Conservation (phyloP, 2,329 filamentous ascomycete genomes). For the Apiospora kogelbergensis region DNA sequence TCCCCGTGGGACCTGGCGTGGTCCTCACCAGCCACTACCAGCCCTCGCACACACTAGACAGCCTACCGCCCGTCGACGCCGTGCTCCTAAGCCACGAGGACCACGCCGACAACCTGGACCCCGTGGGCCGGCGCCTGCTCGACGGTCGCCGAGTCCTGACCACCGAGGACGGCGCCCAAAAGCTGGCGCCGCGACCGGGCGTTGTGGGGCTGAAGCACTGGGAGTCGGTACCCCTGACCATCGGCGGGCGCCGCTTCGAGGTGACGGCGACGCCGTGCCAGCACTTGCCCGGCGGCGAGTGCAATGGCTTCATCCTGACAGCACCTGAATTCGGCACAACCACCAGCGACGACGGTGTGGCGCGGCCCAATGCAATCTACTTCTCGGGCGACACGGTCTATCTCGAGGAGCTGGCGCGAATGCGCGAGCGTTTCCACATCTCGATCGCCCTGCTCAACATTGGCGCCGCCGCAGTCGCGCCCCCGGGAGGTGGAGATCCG, state of each 20-base stretch:
- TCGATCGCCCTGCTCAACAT: constrained; percentile 41
- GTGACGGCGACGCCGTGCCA: constrained; percentile 15
- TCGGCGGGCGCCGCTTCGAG: constrained; percentile 5
- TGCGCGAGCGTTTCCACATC: constrained; percentile 37
- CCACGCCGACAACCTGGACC: constrained; percentile 50
- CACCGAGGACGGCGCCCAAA: neutral
- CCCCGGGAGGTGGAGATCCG: constrained; percentile 22
- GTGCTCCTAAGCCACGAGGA: constrained; percentile 51
- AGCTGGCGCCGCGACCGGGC: neutral
- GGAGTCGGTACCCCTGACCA: neutral
- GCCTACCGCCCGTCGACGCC: constrained; percentile 47
- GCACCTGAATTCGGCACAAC: constrained; percentile 35
- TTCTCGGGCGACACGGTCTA: constrained; percentile 52
- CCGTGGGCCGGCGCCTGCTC: constrained; percentile 43
- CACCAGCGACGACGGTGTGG: constrained; percentile 22
- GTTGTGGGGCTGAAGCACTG: neutral
- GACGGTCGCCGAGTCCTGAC: constrained; percentile 35
- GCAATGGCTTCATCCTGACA: constrained; percentile 39
- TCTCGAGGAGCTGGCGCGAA: constrained; percentile 37
- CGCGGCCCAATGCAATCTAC: constrained; percentile 44
- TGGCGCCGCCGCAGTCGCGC: constrained; percentile 32
- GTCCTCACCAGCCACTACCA: constrained; percentile 30
- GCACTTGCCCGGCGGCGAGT: constrained; percentile 6
- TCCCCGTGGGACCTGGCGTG: constrained; percentile 24
- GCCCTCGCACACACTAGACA: constrained; percentile 35